Evolutionary conservation across 2,329 filamentous ascomycete species (phyloP), one percentile per base, ranked within the genome.

Genomic region (Ophiostoma ulmi): DNA sequence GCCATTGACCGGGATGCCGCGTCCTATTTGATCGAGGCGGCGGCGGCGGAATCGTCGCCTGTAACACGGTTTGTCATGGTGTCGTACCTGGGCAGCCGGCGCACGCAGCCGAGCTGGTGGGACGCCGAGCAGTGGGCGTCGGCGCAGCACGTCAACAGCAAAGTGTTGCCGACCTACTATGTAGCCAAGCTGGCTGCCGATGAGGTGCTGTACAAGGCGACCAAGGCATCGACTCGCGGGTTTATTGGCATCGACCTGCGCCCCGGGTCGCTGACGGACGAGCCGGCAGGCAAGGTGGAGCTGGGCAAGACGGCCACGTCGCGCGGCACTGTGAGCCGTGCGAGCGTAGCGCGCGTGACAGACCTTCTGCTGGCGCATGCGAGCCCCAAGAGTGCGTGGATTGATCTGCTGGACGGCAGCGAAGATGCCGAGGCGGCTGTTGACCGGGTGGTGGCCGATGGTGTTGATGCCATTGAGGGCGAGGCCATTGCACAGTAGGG

Each of bases 1-100:
- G 44, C 48, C 67, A 83, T 90, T 69, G 88, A 90, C 77, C 82
- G 85, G 58, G 87, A 91, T 75, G 89, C 88, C 2, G 88, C 88
- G 11, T 84, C 84, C 63, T 82, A 87, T 76, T 87, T 88, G 76
- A 85, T 90, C 79, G 83, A 84, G 68, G 87, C 88, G 6, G 52
- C 52, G 7, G 52, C 52, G 3, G 52, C 5, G 83, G 87, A 0
- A 83, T 85, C 26, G 78, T 83, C 8, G 44, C 68, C 68, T 1
- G 35, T 38, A 36, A 86, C 80, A 3, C 85, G 87, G 72, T 91
- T 90, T 79, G 82, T 91, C 67, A 83, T 91, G 74, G 81, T 91
- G 69, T 90, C 88, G 0, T 89, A 89, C 74, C 77, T 86, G 13
- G 82, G 82, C 71, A 85, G 86, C 22, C 84, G 89, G 35, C 81